These are phyloP conservation scores for Rhododendron ferrugineum DNA, from an alignment of 148 eudicot genomes.

Conservation along the genomic window DNA sequence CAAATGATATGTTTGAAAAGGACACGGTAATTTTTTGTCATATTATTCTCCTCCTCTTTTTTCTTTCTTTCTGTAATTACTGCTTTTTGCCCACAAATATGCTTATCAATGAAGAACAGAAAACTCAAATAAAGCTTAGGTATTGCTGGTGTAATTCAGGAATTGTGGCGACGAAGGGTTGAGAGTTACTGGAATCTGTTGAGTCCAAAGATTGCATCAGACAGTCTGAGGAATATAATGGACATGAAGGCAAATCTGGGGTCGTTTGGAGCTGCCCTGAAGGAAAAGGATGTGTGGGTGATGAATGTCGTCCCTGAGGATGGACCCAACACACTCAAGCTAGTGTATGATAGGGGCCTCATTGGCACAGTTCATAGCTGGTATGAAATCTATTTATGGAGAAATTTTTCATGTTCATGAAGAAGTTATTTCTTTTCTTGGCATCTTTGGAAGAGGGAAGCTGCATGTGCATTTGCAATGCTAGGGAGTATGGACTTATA, in stretches of 20 bases:
- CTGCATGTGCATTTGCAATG: background rate
- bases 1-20: conserved; percentile 72
- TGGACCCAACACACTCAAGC: conserved; percentile 94
- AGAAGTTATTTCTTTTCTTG: background rate
- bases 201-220: conserved; percentile 63
- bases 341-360: conserved; percentile 86
- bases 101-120: background rate
- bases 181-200: conserved; percentile 77
- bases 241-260: conserved; percentile 97
- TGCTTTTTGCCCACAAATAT: background rate
- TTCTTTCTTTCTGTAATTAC: background rate
- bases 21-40: conserved; percentile 57
- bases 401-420: background rate
- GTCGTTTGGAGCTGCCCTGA: conserved; percentile 94
- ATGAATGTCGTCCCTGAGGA: conserved; percentile 96
- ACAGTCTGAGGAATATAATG: conserved; percentile 84
- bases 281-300: conserved; percentile 92
- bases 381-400: conserved; percentile 31
- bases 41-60: background rate
- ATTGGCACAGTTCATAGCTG: conserved; percentile 85
- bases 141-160: conserved; percentile 38
- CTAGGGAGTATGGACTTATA: background rate
- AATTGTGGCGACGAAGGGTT: conserved; percentile 77
- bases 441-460: background rate
- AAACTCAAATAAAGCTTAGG: background rate